Percentiles rank a stretch among this genome's conserved stretches.
Conservation (phyloP, 2,329 filamentous ascomycete genomes). For the Mycosphaerella sp. region DNA sequence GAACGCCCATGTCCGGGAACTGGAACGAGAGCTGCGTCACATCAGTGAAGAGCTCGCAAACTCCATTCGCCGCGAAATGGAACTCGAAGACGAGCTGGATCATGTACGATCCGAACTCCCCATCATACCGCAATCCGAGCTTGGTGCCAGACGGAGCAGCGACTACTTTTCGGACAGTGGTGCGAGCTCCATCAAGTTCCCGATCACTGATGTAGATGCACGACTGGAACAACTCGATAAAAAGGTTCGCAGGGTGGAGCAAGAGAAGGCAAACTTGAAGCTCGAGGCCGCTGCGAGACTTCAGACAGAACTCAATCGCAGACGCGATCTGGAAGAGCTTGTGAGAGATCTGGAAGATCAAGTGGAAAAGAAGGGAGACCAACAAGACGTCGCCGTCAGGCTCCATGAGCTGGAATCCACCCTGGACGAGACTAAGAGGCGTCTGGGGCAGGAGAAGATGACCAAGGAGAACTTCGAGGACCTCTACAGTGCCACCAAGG, state of each 20-base stretch:
- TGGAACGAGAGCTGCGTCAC: constrained; percentile 90
- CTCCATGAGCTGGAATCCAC: constrained; percentile 71
- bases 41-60: constrained; percentile 88
- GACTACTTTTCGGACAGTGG: constrained; percentile 99
- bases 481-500: constrained; percentile 72
- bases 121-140: constrained; percentile 39
- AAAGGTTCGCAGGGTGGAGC: constrained; percentile 75
- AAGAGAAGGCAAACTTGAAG: constrained; percentile 81
- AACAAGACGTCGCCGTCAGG: constrained; percentile 36
- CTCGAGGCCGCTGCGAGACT: constrained; percentile 79
- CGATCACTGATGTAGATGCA: constrained; percentile 53
- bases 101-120: constrained; percentile 71
- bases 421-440: constrained; percentile 75
- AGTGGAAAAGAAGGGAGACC: constrained; percentile 54
- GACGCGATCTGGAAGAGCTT: constrained; percentile 73
- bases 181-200: constrained; percentile 73
- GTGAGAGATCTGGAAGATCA: constrained; percentile 76
- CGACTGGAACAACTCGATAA: constrained; percentile 69
- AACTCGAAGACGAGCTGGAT: constrained; percentile 90
- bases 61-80: constrained; percentile 92
- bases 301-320: constrained; percentile 73
- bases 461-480: constrained; percentile 93
- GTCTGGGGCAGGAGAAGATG: constrained; percentile 75
- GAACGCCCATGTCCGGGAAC: constrained; percentile 65
- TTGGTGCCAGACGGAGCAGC: constrained; percentile 70